phyloP scores from a whole-genome alignment of 2,329 filamentous ascomycete genomes.

The Dendrostoma leiphaemia region DNA sequence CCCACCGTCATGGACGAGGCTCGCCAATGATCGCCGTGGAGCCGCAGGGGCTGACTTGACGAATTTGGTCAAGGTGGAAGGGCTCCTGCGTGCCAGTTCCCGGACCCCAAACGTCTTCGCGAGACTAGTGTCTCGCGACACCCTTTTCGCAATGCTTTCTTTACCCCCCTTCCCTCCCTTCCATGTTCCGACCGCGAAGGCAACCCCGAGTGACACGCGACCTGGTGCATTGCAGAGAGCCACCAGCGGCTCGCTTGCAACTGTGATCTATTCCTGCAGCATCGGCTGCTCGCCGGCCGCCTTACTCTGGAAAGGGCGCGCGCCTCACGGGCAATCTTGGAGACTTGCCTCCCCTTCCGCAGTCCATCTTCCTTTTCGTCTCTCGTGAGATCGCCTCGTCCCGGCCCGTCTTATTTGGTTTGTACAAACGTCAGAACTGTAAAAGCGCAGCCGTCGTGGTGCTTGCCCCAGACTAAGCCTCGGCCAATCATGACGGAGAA shows the following conservation, averaged over 20 bases:
- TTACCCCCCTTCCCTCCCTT: too few species aligned
- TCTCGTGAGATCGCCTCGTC: not conserved
- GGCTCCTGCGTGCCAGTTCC: not conserved
- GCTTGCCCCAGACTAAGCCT: too few species aligned
- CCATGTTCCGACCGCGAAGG: not conserved
- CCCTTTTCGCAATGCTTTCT: too few species aligned
- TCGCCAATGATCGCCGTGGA: slow-evolving; percentile 7
- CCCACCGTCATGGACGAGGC: slow-evolving; percentile 15
- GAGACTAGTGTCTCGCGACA: slow-evolving; percentile 3
- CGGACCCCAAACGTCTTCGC: not conserved
- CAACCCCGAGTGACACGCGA: not conserved
- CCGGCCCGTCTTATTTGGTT: not conserved
- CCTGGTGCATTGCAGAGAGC: not conserved
- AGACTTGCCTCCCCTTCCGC: not conserved
- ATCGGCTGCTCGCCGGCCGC: not conserved
- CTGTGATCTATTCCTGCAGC: not conserved
- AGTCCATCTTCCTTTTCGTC: not conserved
- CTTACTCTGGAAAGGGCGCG: not conserved
- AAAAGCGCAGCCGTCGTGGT: not conserved
- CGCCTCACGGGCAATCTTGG: not conserved
- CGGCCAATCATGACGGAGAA: not conserved
- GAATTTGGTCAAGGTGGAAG: not conserved
- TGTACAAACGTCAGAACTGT: not conserved
- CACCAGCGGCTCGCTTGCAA: not conserved
- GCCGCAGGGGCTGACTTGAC: not conserved